Percentiles rank a stretch among this genome's conserved stretches.
These are phyloP conservation scores for Chytriomyces confervae DNA, from an alignment of 192 early-diverging fungal genomes.

Conservation along the genomic window DNA sequence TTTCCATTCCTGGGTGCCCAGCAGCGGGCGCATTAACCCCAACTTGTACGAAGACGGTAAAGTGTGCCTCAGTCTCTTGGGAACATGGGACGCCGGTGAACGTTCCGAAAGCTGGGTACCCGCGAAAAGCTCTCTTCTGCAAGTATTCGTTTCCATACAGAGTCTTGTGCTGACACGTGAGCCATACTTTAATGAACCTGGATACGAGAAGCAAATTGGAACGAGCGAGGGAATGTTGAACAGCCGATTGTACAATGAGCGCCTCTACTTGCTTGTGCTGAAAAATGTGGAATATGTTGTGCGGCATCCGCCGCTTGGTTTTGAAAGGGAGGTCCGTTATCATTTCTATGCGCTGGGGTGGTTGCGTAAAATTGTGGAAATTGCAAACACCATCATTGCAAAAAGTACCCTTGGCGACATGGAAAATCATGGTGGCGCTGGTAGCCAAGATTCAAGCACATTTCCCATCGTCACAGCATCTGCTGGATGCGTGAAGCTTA, in stretches of 20 bases:
- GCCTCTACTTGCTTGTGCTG: constrained; percentile 58
- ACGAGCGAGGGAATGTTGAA: constrained; percentile 55
- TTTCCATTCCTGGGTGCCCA: constrained; percentile 64
- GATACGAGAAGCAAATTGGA: constrained; percentile 62
- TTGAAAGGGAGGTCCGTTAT: constrained; percentile 29
- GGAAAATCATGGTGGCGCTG: constrained; percentile 17
- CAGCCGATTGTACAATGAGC: constrained; percentile 63
- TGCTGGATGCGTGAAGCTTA: constrained; percentile 33
- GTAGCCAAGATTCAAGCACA: not conserved
- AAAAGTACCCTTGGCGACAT: constrained; percentile 8
- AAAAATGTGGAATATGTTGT: constrained; percentile 41
- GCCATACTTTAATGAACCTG: constrained; percentile 69
- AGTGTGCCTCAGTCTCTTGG: constrained; percentile 61
- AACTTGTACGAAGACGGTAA: constrained; percentile 69
- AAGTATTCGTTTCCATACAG: constrained; percentile 63
- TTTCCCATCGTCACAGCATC: constrained; percentile 33
- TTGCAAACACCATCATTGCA: constrained; percentile 12
- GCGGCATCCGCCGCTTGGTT: constrained; percentile 39
- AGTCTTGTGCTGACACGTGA: constrained; percentile 58
- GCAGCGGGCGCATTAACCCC: constrained; percentile 63
- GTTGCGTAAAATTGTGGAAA: constrained; percentile 30
- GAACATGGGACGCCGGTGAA: constrained; percentile 63
- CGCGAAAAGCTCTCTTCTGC: constrained; percentile 35
- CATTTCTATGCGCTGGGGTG: constrained; percentile 29
- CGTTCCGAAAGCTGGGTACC: constrained; percentile 57